Conservation (phyloP, 495 filamentous ascomycete species). For the Neurospora pannonica region DNA sequence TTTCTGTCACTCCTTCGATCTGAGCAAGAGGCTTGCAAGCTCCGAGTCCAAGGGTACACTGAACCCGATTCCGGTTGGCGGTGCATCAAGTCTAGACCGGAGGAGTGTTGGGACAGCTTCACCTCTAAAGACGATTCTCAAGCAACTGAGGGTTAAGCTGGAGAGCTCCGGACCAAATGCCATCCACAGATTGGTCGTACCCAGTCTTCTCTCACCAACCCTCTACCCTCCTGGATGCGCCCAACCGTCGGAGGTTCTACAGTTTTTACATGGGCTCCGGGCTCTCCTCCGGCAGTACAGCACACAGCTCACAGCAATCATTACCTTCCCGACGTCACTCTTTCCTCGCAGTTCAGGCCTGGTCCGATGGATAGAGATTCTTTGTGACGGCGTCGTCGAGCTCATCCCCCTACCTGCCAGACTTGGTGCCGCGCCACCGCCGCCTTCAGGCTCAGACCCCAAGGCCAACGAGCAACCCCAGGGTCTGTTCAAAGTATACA, state of each 20-base stretch:
- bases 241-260: slow-evolving; percentile 62
- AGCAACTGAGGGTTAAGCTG: slow-evolving; percentile 49
- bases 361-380: slow-evolving; percentile 77
- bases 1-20: slow-evolving; percentile 87
- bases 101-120: slow-evolving; percentile 23
- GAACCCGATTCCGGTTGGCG: slow-evolving; percentile 36
- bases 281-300: slow-evolving; percentile 61
- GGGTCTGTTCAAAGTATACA: slow-evolving; percentile 74
- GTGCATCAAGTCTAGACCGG: slow-evolving; percentile 12
- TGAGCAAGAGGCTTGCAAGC: slow-evolving; percentile 71
- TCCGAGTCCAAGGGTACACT: slow-evolving; percentile 34
- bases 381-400: slow-evolving; percentile 81
- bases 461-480: slow-evolving; percentile 65
- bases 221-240: slow-evolving; percentile 61
- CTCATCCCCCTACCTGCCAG: slow-evolving; percentile 74
- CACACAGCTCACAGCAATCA: slow-evolving; percentile 57
- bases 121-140: slow-evolving; percentile 56
- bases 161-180: slow-evolving; percentile 43
- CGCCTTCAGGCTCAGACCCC: slow-evolving; percentile 22
- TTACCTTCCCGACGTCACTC: slow-evolving; percentile 72
- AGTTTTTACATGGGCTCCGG: slow-evolving; percentile 73
- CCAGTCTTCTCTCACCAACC: slow-evolving; percentile 72
- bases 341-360: slow-evolving; percentile 71
- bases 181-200: slow-evolving; percentile 78
- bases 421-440: slow-evolving; percentile 41